Evolutionary conservation across 2,329 filamentous ascomycete genomes (phyloP), one percentile per base, ranked within the genome.

Genomic region (Knufia fluminis): DNA sequence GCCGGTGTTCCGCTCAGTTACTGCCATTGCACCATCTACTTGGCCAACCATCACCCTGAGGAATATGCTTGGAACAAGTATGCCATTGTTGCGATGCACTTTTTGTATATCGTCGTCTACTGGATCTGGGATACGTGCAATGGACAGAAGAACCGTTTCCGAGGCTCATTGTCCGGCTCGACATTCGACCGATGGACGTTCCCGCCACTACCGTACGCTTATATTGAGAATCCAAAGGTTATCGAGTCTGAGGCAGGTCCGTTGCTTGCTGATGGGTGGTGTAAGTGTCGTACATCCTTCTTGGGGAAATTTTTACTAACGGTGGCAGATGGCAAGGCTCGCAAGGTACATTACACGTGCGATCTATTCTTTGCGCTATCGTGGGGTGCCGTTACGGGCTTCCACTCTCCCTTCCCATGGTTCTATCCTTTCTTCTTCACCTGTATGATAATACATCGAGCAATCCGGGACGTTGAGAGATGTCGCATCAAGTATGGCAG

Each of bases 51-150:
- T 66, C 71, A 85, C 61, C 85, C 90, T 0, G 75, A 79, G 31
- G 79, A 80, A 51, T 95, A 94, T 68, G 75, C 74, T 47, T 90
- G 85, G 83, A 86, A 87, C 61, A 79, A 76, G 49, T 80, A 74
- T 58, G 79, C 80, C 46, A 75, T 94, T 8, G 72, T 68, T 7
- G 69, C 73, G 44, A 74, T 94, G 45, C 91, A 79, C 62, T 64
- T 74, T 39, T 73, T 75, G n/a, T 94, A 94, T 64, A 71, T 94
- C 41, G 83, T 86, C 64, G 80, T 85, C 57, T 95, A 95, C 74
- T 91, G 86, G 79, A 75, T 94, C 49, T 95, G 89, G 87, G 89
- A 94, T 63, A 92, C 87, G 38, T 83, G 81, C 69, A 94, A 94
- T 72, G 87, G 81, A 62, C 89, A 95, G 69, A 95, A 95, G 79